Evolutionary conservation across 1,284 basidiomycete genomes (phyloP).

Genomic region (Anthracocystis walkeri): DNA sequence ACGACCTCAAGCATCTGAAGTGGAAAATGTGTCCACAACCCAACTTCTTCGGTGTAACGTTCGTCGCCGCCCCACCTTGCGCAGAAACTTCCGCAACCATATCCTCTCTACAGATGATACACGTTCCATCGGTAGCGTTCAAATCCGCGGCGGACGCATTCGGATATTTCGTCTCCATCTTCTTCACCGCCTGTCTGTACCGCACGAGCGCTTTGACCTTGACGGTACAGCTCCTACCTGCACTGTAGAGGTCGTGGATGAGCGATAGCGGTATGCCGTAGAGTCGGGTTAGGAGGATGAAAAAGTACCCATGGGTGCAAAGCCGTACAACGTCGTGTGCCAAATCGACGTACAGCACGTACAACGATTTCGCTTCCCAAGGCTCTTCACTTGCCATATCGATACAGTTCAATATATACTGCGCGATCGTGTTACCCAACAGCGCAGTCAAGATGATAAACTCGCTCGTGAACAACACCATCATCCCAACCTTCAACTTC

Average conservation of each 20-base stretch:
- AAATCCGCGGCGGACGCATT: conserved; percentile 91
- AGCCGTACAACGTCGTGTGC: conserved; percentile 89
- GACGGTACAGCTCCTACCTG: conserved; percentile 87
- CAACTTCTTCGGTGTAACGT: conserved; percentile 94
- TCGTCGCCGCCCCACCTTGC: conserved; percentile 68
- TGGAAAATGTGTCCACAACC: conserved; percentile 98
- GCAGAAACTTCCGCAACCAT: conserved; percentile 73
- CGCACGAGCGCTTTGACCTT: conserved; percentile 86
- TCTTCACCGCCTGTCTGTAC: conserved; percentile 91
- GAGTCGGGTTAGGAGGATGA: conserved; percentile 91
- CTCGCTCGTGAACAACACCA: conserved; percentile 92
- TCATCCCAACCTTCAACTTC: conserved; percentile 74
- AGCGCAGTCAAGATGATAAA: conserved; percentile 85
- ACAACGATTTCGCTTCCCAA: conserved; percentile 99
- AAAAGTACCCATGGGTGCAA: conserved; percentile 83
- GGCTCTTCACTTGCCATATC: conserved; percentile 72
- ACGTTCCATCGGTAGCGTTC: conserved; percentile 86
- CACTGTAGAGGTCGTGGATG: conserved; percentile 94
- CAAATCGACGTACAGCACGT: conserved; percentile 92
- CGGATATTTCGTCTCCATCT: conserved; percentile 97
- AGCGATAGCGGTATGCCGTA: conserved; percentile 98
- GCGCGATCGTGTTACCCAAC: conserved; percentile 80
- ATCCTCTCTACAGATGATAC: conserved; percentile 99
- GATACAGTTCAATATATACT: conserved; percentile 85
- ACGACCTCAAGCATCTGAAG: conserved; percentile 94